These are phyloP conservation scores for Trametes villosa DNA, from an alignment of 768 basidiomycete genomes.

Conservation along the genomic window DNA sequence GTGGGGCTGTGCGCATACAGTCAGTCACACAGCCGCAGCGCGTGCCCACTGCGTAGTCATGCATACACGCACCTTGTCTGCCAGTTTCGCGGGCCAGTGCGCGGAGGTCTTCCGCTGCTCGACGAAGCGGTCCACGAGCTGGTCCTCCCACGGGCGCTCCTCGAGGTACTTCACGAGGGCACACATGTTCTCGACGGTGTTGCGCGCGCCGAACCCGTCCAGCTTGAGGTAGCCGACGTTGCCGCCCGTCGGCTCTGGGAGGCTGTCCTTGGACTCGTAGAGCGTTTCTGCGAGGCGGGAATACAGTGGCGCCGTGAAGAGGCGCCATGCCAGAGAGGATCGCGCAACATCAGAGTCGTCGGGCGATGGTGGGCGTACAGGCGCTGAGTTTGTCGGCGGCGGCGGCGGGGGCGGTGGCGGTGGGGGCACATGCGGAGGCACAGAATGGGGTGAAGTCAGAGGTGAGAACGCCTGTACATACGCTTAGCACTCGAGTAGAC, in stretches of 20 bases:
- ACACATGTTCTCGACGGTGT: constrained; percentile 17
- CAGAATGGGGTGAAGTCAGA: background rate
- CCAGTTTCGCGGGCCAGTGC: constrained; percentile 17
- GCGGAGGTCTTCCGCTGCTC: background rate
- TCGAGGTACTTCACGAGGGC: constrained; percentile 6
- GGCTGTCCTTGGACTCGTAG: background rate
- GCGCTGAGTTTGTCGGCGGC: background rate
- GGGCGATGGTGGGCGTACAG: constrained; percentile 2
- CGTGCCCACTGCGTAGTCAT: background rate
- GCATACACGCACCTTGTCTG: background rate
- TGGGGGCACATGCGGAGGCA: background rate
- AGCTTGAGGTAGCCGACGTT: constrained; percentile 12
- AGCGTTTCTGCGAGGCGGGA: background rate
- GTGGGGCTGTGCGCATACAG: background rate
- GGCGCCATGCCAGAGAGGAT: background rate
- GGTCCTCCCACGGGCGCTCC: constrained; percentile 3
- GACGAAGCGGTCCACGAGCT: constrained; percentile 7
- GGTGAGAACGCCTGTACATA: background rate
- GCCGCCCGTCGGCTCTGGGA: background rate
- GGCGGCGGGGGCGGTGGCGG: background rate
- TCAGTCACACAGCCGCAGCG: background rate
- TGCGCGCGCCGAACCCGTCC: constrained; percentile 10
- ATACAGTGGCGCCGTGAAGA: constrained; percentile 2
- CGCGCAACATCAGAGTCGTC: background rate
- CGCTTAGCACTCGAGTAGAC: background rate